Conservation (phyloP, 805 yeast genomes). For the Candida hispaniensis region DNA sequence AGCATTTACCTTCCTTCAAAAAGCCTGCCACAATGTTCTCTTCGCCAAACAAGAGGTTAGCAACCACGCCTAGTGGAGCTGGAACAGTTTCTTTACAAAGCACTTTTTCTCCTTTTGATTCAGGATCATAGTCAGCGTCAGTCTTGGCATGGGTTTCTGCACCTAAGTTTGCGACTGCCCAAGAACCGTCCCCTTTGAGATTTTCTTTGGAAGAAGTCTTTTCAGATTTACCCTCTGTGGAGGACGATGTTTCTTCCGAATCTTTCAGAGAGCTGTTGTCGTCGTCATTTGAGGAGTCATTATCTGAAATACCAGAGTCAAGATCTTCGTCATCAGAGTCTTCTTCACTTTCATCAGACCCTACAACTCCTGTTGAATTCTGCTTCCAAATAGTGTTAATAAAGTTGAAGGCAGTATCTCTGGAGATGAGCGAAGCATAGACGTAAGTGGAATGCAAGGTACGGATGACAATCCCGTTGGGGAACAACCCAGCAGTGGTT, state of each 20-base stretch:
- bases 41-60: conserved; percentile 58
- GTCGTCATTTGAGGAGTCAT: conserved; percentile 3
- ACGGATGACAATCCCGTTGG: conserved; percentile 73
- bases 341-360: conserved; percentile 12
- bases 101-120: conserved; percentile 39
- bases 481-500: conserved; percentile 79
- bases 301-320: conserved; percentile 16
- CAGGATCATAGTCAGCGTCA: conserved; percentile 35
- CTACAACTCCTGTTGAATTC: conserved; percentile 17
- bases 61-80: conserved; percentile 73
- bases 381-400: conserved; percentile 59
- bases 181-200: conserved; percentile 15
- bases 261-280: neutral
- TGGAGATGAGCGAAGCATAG: conserved; percentile 77
- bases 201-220: conserved; percentile 9
- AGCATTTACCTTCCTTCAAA: conserved; percentile 20
- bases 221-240: conserved; percentile 1
- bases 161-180: conserved; percentile 42
- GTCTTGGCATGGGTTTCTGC: conserved; percentile 58
- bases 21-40: conserved; percentile 37
- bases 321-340: conserved; percentile 16
- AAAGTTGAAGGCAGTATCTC: conserved; percentile 67
- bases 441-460: conserved; percentile 54
- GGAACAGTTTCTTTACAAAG: conserved; percentile 42
- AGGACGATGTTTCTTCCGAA: neutral